Conservation (phyloP, 2,329 filamentous ascomycete species). For the Pseudogymnoascus sp. region DNA sequence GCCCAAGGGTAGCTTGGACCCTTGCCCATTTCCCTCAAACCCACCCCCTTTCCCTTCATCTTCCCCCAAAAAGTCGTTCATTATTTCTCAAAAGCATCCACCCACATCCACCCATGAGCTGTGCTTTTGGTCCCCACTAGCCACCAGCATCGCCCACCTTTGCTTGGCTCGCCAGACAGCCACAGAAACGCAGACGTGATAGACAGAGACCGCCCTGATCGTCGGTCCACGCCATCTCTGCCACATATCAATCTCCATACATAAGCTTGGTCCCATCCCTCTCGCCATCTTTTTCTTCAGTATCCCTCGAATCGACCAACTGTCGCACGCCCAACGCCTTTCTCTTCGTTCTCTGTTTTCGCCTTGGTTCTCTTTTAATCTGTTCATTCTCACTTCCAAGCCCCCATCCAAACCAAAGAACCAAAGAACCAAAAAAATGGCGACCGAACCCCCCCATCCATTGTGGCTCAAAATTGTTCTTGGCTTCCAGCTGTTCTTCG, state of each 20-base stretch:
- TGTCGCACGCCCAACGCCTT: neutral
- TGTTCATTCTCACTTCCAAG: neutral
- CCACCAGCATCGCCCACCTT: neutral
- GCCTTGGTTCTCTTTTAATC: neutral
- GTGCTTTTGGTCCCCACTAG: neutral
- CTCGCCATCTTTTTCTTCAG: neutral
- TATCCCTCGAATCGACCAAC: slow-evolving; percentile 1
- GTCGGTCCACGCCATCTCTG: neutral
- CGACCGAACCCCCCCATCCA: neutral
- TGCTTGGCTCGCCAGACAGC: neutral
- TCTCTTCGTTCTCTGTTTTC: neutral
- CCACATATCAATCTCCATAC: neutral
- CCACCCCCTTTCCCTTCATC: neutral
- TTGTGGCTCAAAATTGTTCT: neutral
- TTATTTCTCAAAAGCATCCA: neutral
- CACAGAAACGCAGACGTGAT: slow-evolving; percentile 2
- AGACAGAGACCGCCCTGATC: neutral
- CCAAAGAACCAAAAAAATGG: neutral
- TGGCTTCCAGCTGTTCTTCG: neutral
- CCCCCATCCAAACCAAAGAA: neutral
- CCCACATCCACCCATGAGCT: neutral
- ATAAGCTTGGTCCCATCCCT: neutral
- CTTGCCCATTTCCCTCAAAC: neutral
- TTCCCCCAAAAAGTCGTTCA: neutral
- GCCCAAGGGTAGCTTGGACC: slow-evolving; percentile 7